Base-by-base conservation (phyloP, 1,139 yeast genomes). In the Candida labiduridarum region DNA sequence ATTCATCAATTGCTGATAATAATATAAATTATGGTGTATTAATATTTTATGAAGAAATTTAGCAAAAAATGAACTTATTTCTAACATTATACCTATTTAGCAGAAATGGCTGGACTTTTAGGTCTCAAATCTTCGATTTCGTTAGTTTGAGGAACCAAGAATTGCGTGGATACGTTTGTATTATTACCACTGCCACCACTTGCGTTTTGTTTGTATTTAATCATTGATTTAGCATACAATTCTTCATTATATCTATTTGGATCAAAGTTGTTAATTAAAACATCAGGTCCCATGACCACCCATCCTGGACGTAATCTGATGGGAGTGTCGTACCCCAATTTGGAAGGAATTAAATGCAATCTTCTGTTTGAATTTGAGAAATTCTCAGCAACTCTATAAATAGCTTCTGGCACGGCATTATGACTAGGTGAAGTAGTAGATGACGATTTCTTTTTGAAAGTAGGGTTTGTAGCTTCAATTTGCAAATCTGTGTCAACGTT, bases 221-320 rank as follows among this genome's bases (percentile, higher is more conserved):
- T 61, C 52, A 60, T 44, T 5, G 79, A 74, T 54, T 68, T 72
- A 6, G 62, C 49, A 49, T 63, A 60, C 47, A 76, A 58, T 45
- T 75, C 76, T 38, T 65, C 58, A 47, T 67, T 68, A 59, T 74
- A 76, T 25, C 56, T 58, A 5, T 45, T 51, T 0, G 78, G 74
- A 48, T 65, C 62, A 53, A 92, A 89, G 63, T 89, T 89, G 63
- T 89, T 81, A 35, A 89, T 62, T 56, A 88, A 66, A 3, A 87
- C 82, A 66, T 91, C 96, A 0, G 97, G 97, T 56, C 94, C 82
- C 79, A 89, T 76, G 14, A 90, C 80, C 3, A 90, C 96, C 98
- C 98, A 92, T 1, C 98, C 97, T 2, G 84, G 85, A 58, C 97
- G 82, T 54, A 84, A 70, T 52, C 81, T 79, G 2, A 90, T 86